Conservation (phyloP, 2,329 filamentous ascomycete species). For the Neofusicoccum sp. region DNA sequence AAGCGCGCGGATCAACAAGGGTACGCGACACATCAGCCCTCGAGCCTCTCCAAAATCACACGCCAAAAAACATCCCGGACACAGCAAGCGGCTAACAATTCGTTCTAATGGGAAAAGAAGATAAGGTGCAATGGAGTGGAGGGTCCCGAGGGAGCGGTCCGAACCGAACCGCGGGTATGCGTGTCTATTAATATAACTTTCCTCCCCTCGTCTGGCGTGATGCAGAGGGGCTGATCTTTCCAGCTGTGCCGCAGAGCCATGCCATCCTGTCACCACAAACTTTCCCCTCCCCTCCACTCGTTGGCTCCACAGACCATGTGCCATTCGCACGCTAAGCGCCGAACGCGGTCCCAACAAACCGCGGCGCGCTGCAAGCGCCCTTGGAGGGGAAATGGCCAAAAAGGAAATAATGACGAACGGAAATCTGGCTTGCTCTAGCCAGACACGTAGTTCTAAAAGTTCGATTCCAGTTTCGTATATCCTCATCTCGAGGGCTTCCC, state of each 20-base stretch:
- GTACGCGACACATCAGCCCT: not conserved
- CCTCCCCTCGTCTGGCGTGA: not conserved
- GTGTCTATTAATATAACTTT: not conserved
- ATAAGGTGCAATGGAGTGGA: not conserved
- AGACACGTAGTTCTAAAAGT: no score
- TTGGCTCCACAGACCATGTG: conserved; percentile 10
- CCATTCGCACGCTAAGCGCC: conserved; percentile 9
- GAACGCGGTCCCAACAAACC: not conserved
- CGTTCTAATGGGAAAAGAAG: not conserved
- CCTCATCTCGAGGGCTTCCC: no score
- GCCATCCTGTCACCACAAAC: not conserved
- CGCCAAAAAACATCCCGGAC: not conserved
- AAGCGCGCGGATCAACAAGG: not conserved
- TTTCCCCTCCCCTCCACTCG: not conserved
- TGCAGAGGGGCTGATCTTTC: not conserved
- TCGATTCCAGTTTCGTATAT: no score
- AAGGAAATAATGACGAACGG: not conserved
- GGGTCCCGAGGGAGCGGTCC: not conserved
- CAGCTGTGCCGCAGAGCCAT: not conserved
- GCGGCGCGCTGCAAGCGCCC: not conserved
- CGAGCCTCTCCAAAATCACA: not conserved
- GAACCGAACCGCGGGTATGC: not conserved
- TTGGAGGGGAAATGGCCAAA: not conserved
- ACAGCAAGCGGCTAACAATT: not conserved
- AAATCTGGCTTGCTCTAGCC: not conserved